phyloP scores from a whole-genome alignment of 208 protist species.

The Crithidia expoeki region DNA sequence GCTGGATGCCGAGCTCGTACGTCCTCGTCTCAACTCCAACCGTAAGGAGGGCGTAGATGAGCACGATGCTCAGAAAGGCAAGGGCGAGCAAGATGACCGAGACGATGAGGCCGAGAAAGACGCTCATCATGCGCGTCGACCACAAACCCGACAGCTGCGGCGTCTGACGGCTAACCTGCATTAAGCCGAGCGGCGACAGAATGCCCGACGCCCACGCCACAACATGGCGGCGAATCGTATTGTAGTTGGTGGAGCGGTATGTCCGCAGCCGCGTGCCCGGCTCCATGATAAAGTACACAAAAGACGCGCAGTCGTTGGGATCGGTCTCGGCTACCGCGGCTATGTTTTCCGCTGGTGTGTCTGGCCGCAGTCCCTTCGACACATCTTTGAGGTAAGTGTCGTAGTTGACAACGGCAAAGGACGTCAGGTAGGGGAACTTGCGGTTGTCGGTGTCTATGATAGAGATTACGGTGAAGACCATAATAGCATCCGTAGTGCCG shows the following conservation, averaged over 20 bases:
- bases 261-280: slow-evolving; percentile 27
- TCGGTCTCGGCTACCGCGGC: slow-evolving; percentile 28
- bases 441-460: slow-evolving; percentile 15
- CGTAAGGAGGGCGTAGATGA: slow-evolving; percentile 95
- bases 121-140: slow-evolving; percentile 64
- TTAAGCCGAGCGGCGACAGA: slow-evolving; percentile 65
- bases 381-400: slow-evolving; percentile 27
- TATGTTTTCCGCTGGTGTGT: neutral
- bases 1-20: slow-evolving; percentile 94
- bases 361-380: slow-evolving; percentile 34
- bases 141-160: slow-evolving; percentile 62
- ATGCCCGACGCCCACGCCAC: slow-evolving; percentile 50
- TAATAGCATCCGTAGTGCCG: slow-evolving; percentile 21
- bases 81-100: slow-evolving; percentile 91
- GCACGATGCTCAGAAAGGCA: slow-evolving; percentile 81
- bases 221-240: slow-evolving; percentile 54
- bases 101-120: slow-evolving; percentile 93
- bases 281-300: slow-evolving; percentile 58
- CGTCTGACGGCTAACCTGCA: slow-evolving; percentile 51
- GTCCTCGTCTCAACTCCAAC: slow-evolving; percentile 91
- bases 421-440: slow-evolving; percentile 37
- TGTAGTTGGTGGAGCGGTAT: slow-evolving; percentile 57
- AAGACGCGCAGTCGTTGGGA: slow-evolving; percentile 37
- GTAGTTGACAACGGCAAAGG: slow-evolving; percentile 44
- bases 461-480: slow-evolving; percentile 33